Evolutionary conservation across 768 basidiomycete genomes (phyloP), one percentile per base, ranked within the genome.

Genomic region (Flagelloscypha sp.): DNA sequence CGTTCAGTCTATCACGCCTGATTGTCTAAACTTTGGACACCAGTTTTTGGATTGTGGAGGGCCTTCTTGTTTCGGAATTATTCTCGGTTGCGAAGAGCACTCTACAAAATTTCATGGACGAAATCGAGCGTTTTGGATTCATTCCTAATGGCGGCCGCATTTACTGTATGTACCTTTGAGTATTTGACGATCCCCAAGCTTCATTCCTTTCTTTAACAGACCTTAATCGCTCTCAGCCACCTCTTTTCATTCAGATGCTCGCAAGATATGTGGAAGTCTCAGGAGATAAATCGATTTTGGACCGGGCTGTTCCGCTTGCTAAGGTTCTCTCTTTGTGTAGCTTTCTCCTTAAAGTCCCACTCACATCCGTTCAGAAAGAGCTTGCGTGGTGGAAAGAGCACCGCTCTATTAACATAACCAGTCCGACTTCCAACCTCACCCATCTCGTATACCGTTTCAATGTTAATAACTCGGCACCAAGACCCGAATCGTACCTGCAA

Each of bases 91-190:
- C 72, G 38, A 84, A 85, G 43, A 75, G 66, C 8, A 85, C 89
- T 0, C 62, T 95, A 22, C 76, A 86, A 44, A 94, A 95, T 61
- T 95, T 97, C 51, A 92, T 95, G 89, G 92, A 97, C 49, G 81
- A 94, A 52, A 63, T 97, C 30, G 76, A 83, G 25, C 52, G 54
- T 16, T 76, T 85, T 48, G 93, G 92, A 0, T 97, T 95, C 62
- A 81, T 97, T 43, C 93, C 93, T 2, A 97, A 95, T 48, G 93
- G 93, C 6, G 92, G 89, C 3, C 71, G 90, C 8, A 88, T 85
- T 33, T 95, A 95, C 50, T 95, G 82, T 81, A 48, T 38, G 60
- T 53, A n/a, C 16, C 16, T 20, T 28, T 15, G 11, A 12, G 1
- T 31, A 1, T 18, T 15, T n/a, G 19, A 30, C 18, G 15, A 29